A percentile compares a stretch with the other conserved stretches of the same genome.
These are phyloP conservation scores for Aureobasidium sp. DNA, from an alignment of 2,329 filamentous ascomycete species.

Conservation along the genomic window DNA sequence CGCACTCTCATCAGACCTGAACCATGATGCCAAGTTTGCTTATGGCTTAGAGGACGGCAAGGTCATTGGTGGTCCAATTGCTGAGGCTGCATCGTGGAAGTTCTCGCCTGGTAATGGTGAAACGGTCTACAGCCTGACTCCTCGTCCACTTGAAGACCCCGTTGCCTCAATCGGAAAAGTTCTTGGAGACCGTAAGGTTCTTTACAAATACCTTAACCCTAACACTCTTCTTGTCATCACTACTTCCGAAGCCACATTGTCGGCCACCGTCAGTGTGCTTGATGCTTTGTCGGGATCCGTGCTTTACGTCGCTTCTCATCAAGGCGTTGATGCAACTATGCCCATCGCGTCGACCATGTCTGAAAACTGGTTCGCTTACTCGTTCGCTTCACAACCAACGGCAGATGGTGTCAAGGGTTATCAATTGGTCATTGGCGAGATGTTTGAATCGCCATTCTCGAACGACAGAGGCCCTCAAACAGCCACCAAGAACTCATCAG, in stretches of 20 bases:
- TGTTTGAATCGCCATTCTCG: slow-evolving; percentile 76
- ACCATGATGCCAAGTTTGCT: slow-evolving; percentile 8
- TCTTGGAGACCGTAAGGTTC: slow-evolving; percentile 80
- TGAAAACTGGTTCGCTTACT: slow-evolving; percentile 94
- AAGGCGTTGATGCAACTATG: slow-evolving; percentile 64
- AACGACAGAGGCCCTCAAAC: slow-evolving; percentile 80
- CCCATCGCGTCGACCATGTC: slow-evolving; percentile 70
- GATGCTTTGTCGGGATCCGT: slow-evolving; percentile 80
- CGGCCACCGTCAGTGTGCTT: slow-evolving; percentile 67
- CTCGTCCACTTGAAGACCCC: slow-evolving; percentile 67
- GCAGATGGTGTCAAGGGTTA: slow-evolving; percentile 64
- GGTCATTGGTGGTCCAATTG: slow-evolving; percentile 18
- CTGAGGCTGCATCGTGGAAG: slow-evolving; percentile 49
- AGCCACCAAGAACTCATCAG: slow-evolving; percentile 62
- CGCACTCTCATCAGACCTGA: background rate
- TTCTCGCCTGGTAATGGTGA: slow-evolving; percentile 61
- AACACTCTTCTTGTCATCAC: slow-evolving; percentile 73
- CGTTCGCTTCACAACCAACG: slow-evolving; percentile 51
- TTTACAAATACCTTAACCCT: slow-evolving; percentile 94
- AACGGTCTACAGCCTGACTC: slow-evolving; percentile 58
- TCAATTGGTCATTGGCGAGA: slow-evolving; percentile 75
- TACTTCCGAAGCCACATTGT: slow-evolving; percentile 48
- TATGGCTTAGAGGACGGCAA: slow-evolving; percentile 21
- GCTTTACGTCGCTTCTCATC: slow-evolving; percentile 61
- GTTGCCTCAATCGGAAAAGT: slow-evolving; percentile 94